These are phyloP conservation scores for Aechmea fasciata DNA, from an alignment of 176 grass and related monocot species.

Conservation along the genomic window DNA sequence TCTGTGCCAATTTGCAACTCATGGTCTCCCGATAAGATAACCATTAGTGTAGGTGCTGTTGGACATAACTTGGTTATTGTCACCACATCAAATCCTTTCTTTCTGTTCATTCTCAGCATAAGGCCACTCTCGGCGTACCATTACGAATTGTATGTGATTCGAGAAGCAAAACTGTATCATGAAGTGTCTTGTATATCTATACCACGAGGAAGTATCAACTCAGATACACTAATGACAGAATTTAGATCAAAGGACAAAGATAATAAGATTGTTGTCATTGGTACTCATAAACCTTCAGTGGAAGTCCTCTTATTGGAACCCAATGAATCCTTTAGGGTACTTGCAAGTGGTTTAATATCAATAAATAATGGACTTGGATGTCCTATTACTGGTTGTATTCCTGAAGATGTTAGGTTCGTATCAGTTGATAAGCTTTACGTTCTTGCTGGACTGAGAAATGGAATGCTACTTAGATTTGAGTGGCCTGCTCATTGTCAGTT, in stretches of 20 bases:
- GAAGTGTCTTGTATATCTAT: constrained; percentile 96
- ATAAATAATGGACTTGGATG: constrained; percentile 67
- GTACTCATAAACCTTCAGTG: constrained; percentile 96
- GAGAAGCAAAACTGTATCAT: constrained; percentile 54
- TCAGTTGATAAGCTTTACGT: constrained; percentile 69
- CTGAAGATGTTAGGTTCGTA: constrained; percentile 86
- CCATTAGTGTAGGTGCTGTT: constrained; percentile 83
- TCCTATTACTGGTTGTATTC: constrained; percentile 88
- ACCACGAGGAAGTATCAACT: constrained; percentile 29
- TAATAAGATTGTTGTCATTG: constrained; percentile 67
- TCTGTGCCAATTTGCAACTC: constrained; percentile 49
- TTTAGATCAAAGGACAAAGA: constrained; percentile 34
- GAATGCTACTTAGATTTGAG: constrained; percentile 91
- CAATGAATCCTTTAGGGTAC: constrained; percentile 45
- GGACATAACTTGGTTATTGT: constrained; percentile 67
- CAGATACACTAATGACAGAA: constrained; percentile 21
- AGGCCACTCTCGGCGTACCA: constrained; percentile 54
- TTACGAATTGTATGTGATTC: constrained; percentile 60
- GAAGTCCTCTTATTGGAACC: constrained; percentile 67
- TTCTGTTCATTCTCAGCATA: constrained; percentile 59
- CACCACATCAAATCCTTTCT: constrained; percentile 92
- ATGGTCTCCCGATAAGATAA: constrained; percentile 67
- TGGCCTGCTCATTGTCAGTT: constrained; percentile 29
- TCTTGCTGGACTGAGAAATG: constrained; percentile 91
- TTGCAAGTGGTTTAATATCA: constrained; percentile 56